Evolutionary conservation across 2,329 filamentous ascomycete species (phyloP), one percentile per base, ranked within the genome.

Genomic region (Fusarium keratoplasticum): DNA sequence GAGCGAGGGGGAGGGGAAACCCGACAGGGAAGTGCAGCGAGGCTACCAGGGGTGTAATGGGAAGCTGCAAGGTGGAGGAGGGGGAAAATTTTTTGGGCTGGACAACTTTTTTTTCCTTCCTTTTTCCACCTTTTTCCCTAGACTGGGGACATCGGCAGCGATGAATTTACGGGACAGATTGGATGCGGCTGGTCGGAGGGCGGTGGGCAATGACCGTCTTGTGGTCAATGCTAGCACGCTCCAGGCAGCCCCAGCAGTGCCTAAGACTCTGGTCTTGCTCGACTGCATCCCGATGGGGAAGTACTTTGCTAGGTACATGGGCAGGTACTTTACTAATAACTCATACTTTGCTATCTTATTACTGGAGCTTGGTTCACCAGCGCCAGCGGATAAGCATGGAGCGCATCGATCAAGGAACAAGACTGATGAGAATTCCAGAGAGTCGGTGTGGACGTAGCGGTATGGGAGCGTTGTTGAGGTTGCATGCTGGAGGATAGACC

Each of bases 141-240:
- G 62, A 54, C 44, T 61, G 59, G 64, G 71, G 64, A 52, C 47
- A 38, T 58, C 54, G 60, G 64, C 57, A 72, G 61, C 70, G 61
- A 65, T 54, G 61, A 72, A 60, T 62, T 75, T 70, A 61, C 67
- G 66, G 67, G 59, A 67, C 22, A 47, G 42, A 69, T 77, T 58
- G 61, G 64, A 64, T 66, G 67, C 61, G 71, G 54, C 71, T 70
- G 69, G 71, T 63, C 47, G 57, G 73, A 60, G 69, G 69, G 62
- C 66, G 42, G 75, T 71, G 75, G 67, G 62, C 64, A 67, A 67
- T 55, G 64, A 64, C 65, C 76, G 66, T 61, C 67, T 50, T 40
- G 72, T 74, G 76, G 75, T 69, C 76, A 77, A 77, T 76, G 76
- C 75, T 63, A 71, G 60, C 75, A 70, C 67, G 66, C 69, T 72